These are phyloP conservation scores for Xylaria arbuscula DNA, from an alignment of 2,329 filamentous ascomycete species.

Conservation along the genomic window DNA sequence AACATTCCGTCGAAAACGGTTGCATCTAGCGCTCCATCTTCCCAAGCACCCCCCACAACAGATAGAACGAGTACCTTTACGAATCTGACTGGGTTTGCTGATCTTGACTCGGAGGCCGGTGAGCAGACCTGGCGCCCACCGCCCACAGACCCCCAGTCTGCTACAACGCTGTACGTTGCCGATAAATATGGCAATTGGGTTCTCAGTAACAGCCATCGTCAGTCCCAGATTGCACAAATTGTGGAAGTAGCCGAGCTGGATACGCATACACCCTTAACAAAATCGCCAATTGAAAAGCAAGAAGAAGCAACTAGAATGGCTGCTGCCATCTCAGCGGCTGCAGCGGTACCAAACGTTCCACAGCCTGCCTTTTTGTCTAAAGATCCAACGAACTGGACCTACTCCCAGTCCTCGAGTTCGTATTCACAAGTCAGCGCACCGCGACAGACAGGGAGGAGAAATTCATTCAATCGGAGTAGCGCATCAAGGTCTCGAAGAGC, in stretches of 20 bases:
- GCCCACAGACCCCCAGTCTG: conserved; percentile 57
- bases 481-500: conserved; percentile 38
- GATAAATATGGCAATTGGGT: conserved; percentile 67
- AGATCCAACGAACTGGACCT: conserved; percentile 38
- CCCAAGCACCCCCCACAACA: conserved; percentile 58
- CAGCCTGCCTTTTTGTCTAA: conserved; percentile 50
- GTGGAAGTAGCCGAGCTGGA: conserved; percentile 44
- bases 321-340: conserved; percentile 41
- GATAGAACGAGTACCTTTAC: conserved; percentile 59
- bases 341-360: conserved; percentile 43
- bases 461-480: conserved; percentile 36
- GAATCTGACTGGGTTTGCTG: conserved; percentile 50
- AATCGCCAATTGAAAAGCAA: conserved; percentile 47
- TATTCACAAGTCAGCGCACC: conserved; percentile 52
- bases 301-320: conserved; percentile 45
- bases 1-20: conserved; percentile 48
- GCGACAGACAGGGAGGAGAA: conserved; percentile 35
- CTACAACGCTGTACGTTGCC: conserved; percentile 61
- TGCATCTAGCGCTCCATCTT: conserved; percentile 52
- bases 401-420: conserved; percentile 51
- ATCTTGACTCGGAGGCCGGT: conserved; percentile 49
- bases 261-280: conserved; percentile 49
- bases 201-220: conserved; percentile 54
- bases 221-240: conserved; percentile 40
- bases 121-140: conserved; percentile 64